Evolutionary conservation across 129 eudicot genomes (phyloP).

Genomic region (Solidago caesia): DNA sequence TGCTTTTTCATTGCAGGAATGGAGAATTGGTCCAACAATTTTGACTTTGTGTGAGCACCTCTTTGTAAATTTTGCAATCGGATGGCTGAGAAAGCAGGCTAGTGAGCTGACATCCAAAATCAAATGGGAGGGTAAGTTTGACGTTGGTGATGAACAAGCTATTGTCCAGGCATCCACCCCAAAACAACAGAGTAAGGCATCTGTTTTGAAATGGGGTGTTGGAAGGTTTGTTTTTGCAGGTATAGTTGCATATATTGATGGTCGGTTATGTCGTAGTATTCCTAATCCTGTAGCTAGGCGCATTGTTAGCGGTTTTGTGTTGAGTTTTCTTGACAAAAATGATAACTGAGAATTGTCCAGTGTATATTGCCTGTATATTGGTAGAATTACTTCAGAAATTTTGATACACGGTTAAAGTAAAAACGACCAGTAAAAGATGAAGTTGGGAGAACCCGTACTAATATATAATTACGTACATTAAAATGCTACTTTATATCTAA

Average conservation of each 20-base stretch:
- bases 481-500: no score
- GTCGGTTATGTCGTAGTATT: slow-evolving; percentile 85
- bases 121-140: slow-evolving; percentile 39
- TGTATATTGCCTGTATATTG: background rate
- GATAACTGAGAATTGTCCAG: slow-evolving; percentile 23
- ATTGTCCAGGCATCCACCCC: slow-evolving; percentile 5
- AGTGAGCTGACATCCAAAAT: slow-evolving; percentile 45
- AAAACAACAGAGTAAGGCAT: slow-evolving; percentile 40
- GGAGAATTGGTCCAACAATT: slow-evolving; percentile 91
- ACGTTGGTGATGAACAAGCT: slow-evolving; percentile 34
- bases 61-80: slow-evolving; percentile 85
- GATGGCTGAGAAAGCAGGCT: slow-evolving; percentile 71
- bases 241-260: slow-evolving; percentile 90
- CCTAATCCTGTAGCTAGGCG: slow-evolving; percentile 91
- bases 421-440: background rate
- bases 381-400: background rate
- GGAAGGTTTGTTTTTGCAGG: slow-evolving; percentile 86
- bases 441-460: no score
- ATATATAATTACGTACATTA: no score
- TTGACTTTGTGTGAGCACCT: slow-evolving; percentile 94
- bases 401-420: background rate
- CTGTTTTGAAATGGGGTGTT: slow-evolving; percentile 71
- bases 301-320: slow-evolving; percentile 89
- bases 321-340: slow-evolving; percentile 77
- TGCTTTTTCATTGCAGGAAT: slow-evolving; percentile 53